Base-by-base conservation (phyloP, 2,329 filamentous ascomycete genomes). In the Neoascochyta sp. region DNA sequence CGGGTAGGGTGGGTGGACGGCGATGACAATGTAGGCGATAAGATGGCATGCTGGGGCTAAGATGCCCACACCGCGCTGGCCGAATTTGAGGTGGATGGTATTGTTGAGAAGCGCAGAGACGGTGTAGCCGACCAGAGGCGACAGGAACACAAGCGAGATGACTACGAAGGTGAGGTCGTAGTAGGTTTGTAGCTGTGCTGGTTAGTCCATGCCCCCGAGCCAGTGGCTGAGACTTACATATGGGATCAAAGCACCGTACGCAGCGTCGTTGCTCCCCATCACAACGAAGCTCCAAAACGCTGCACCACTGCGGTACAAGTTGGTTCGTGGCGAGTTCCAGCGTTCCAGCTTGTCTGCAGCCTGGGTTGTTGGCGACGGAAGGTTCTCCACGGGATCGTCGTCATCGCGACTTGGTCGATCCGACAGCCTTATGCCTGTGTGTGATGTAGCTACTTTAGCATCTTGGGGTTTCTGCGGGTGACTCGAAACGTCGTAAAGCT, bases 31-130 rank as follows among this genome's bases (percentile, higher is more conserved):
- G 50, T 85, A 87, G 11, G 81, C 75, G 14, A 79, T 44, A 7
- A 86, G 52, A 47, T 85, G 81, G 42, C 73, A 76, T 8, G 70
- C 36, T 0, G 83, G 80, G 0, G 72, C 79, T 4, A 86, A 57
- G 28, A 85, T 52, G 8, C 83, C 82, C 7, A 88, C 74, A 7
- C 85, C 85, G 10, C 81, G 74, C 52, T 86, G 83, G 19, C 86
- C 85, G 27, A 78, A 67, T 20, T 65, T 67, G 45, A 80, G 66
- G 57, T 85, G 82, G 24, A 86, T 70, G 7, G 62, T 60, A 51
- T 81, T 83, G 57, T 84, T 86, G 27, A 74, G 53, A 1, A 84
- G 59, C 1, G 80, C 80, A 1, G 80, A 78, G 3, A 72, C 47
- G 9, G 76, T 69, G 60, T 85, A 86, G 25, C 81, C 81, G 3